phyloP scores from a whole-genome alignment of 1,284 basidiomycete species.

The Sphagnurus paluster region DNA sequence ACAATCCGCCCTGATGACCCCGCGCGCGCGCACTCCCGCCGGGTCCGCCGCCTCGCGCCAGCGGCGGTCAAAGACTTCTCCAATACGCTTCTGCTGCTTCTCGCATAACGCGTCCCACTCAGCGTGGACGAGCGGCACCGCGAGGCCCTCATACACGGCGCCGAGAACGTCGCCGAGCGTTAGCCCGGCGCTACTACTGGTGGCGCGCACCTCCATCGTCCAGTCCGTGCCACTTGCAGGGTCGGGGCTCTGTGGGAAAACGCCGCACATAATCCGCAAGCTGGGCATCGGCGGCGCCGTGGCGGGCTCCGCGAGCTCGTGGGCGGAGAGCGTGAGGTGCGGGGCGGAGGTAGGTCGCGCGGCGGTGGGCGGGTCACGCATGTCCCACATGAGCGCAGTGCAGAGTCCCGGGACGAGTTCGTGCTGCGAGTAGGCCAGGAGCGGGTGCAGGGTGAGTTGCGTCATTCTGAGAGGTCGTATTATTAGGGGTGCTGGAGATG shows the following conservation, averaged over 20 bases:
- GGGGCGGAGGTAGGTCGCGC: constrained; percentile 28
- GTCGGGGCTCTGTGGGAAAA: constrained; percentile 27
- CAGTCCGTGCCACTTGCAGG: constrained; percentile 32
- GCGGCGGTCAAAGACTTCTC: constrained; percentile 41
- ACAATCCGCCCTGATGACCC: constrained; percentile 48
- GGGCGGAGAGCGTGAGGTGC: constrained; percentile 26
- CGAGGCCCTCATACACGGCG: constrained; percentile 40
- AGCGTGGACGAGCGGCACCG: constrained; percentile 31
- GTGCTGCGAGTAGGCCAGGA: constrained; percentile 33
- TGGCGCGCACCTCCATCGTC: constrained; percentile 38
- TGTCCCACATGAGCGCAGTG: constrained; percentile 46
- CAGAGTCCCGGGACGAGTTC: constrained; percentile 21
- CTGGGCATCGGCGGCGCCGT: constrained; percentile 39
- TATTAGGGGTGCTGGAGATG: constrained; percentile 3
- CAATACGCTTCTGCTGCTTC: constrained; percentile 42
- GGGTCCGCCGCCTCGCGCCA: constrained; percentile 36
- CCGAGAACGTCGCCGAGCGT: constrained; percentile 48
- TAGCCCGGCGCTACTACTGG: constrained; percentile 39
- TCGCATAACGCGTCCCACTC: constrained; percentile 44
- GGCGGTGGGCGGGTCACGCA: constrained; percentile 38
- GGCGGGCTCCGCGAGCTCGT: constrained; percentile 39
- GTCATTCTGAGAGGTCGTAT: too few relatives aligned
- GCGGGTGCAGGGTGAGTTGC: constrained; percentile 24
- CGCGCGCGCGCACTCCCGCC: constrained; percentile 31
- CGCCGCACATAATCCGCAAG: constrained; percentile 44